Percentiles rank a stretch among this genome's conserved stretches.
Evolutionary conservation across 1,139 yeast species (phyloP).

Genomic region (Protomyces inouyei): DNA sequence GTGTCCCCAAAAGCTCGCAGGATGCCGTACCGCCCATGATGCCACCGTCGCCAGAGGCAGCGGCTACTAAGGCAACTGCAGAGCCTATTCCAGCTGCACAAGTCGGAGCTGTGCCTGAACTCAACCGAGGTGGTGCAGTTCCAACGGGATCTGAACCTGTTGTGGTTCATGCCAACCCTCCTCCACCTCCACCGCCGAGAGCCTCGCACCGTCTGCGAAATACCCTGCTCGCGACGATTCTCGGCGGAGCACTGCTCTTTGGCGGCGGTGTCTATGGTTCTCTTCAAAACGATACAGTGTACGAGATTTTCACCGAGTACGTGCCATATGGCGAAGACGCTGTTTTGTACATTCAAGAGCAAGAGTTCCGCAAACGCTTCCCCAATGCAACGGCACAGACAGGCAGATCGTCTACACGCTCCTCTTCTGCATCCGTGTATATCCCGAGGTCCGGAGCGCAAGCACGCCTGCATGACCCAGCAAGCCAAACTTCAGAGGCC

Average conservation of each 20-base stretch:
- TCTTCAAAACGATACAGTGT: constrained; percentile 41
- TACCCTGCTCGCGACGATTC: constrained; percentile 22
- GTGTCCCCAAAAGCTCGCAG: neutral
- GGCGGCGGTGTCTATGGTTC: constrained; percentile 44
- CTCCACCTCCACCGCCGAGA: neutral
- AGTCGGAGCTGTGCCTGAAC: neutral
- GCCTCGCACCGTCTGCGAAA: constrained; percentile 16
- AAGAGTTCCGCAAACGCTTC: constrained; percentile 39
- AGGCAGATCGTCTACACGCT: constrained; percentile 36
- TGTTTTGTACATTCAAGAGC: constrained; percentile 50
- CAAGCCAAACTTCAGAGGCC: constrained; percentile 7
- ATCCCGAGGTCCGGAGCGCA: constrained; percentile 17
- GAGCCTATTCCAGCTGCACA: neutral
- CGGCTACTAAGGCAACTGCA: neutral
- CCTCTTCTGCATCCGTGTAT: constrained; percentile 16
- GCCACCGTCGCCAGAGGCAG: constrained; percentile 1
- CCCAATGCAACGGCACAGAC: constrained; percentile 40
- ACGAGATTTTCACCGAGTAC: constrained; percentile 51
- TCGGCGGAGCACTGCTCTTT: constrained; percentile 35
- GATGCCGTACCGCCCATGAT: constrained; percentile 22
- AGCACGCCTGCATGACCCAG: constrained; percentile 6
- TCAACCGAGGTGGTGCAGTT: constrained; percentile 7
- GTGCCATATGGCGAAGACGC: constrained; percentile 57
- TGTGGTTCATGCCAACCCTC: neutral
- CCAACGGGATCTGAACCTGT: constrained; percentile 11